Conservation (phyloP, 495 filamentous ascomycete genomes). For the Aspergillus homomorphus region DNA sequence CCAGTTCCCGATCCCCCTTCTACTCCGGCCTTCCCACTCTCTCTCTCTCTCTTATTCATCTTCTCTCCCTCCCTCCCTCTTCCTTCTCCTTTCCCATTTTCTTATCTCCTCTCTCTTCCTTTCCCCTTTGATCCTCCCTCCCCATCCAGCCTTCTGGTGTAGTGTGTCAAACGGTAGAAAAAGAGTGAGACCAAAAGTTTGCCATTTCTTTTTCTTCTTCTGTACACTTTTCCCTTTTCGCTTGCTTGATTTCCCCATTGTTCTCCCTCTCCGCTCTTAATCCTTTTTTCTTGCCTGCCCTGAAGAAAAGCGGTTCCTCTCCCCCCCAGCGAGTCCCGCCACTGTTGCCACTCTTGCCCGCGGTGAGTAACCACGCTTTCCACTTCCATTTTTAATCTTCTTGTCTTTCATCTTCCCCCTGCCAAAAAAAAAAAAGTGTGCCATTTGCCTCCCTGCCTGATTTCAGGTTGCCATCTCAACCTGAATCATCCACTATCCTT, state of each 20-base stretch:
- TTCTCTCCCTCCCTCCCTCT: constrained; percentile 8
- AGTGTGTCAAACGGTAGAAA: background rate
- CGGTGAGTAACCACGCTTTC: constrained; percentile 22
- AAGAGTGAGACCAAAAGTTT: background rate
- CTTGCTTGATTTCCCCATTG: constrained; percentile 3
- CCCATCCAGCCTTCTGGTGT: background rate
- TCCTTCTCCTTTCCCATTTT: constrained; percentile 6
- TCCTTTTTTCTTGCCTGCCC: constrained; percentile 8
- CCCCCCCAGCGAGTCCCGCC: background rate
- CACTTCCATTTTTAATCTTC: constrained; percentile 11
- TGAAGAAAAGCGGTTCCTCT: constrained; percentile 19
- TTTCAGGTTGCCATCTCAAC: constrained; percentile 12
- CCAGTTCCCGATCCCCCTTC: background rate
- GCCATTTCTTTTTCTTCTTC: constrained; percentile 8
- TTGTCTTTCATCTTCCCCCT: constrained; percentile 7
- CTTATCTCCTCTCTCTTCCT: constrained; percentile 1
- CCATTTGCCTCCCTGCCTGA: constrained; percentile 11
- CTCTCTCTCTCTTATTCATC: constrained; percentile 5
- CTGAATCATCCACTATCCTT: constrained; percentile 9
- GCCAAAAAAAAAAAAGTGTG: too few relatives aligned
- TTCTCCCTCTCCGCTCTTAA: constrained; percentile 6
- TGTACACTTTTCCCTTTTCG: constrained; percentile 4
- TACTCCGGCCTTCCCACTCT: constrained; percentile 2
- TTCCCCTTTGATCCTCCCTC: background rate
- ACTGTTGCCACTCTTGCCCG: constrained; percentile 24